A percentile compares a stretch with the other conserved stretches of the same genome.
Conservation (phyloP, 352 stramenopile genomes). For the Phytophthora idaei region DNA sequence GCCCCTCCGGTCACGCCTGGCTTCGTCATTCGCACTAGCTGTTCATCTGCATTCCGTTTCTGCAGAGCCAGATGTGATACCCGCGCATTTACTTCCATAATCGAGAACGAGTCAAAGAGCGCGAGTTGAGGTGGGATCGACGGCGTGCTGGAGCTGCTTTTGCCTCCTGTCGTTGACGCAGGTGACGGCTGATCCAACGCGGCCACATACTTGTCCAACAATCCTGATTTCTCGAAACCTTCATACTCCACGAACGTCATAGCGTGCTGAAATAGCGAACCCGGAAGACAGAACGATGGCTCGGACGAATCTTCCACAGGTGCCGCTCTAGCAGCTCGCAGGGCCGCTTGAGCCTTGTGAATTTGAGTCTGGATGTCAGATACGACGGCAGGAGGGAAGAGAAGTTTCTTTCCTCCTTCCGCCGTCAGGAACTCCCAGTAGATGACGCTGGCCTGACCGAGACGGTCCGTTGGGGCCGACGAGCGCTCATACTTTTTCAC, state of each 20-base stretch:
- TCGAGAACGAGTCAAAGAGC: constrained; percentile 86
- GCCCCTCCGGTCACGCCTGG: constrained; percentile 39
- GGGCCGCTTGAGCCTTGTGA: constrained; percentile 56
- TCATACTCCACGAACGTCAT: constrained; percentile 71
- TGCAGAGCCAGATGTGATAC: constrained; percentile 66
- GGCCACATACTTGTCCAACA: constrained; percentile 83
- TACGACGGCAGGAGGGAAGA: constrained; percentile 63
- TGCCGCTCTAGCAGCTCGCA: constrained; percentile 25
- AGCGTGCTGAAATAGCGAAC: constrained; percentile 73
- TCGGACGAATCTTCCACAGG: constrained; percentile 18
- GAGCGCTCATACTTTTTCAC: constrained; percentile 86
- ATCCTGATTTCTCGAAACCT: constrained; percentile 70
- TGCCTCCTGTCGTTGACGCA: constrained; percentile 25
- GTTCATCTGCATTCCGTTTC: constrained; percentile 49
- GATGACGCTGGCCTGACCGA: constrained; percentile 78
- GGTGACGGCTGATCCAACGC: constrained; percentile 57
- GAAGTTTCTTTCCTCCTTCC: constrained; percentile 63
- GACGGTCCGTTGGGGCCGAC: constrained; percentile 64
- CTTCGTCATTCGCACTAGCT: constrained; percentile 48
- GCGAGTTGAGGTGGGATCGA: constrained; percentile 75
- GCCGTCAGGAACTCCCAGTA: constrained; percentile 84
- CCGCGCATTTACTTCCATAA: constrained; percentile 87
- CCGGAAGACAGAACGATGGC: constrained; percentile 37
- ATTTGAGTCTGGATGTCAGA: constrained; percentile 68
- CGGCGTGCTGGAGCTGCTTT: constrained; percentile 29